Base-by-base conservation (phyloP, 805 yeast species). In the Kazachstania taianensis region DNA sequence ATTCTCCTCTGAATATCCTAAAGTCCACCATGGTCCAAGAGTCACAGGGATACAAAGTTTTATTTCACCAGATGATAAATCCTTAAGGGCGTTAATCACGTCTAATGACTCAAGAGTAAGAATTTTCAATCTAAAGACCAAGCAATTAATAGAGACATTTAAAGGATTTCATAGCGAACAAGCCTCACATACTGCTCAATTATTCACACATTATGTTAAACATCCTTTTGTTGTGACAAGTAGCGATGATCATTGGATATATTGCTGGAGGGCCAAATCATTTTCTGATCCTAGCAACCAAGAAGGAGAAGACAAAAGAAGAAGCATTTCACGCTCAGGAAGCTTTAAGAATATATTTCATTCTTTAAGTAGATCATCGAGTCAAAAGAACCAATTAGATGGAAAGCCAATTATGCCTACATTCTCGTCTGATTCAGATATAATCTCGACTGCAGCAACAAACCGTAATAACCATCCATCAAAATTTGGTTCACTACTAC, bases 201-300 rank as follows among this genome's bases (percentile, higher is more conserved):
- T 52, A 12, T 37, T 28, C 7, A 29, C 13, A 7, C 32, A 17
- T 28, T 13, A 27, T 8, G 15, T 33, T 10, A 38, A 35, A 18
- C 40, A 42, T 20, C 47, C 48, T 4, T 30, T 41, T 10, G 75
- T 72, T 47, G 66, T 86, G 5, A 68, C 81, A 5, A 94, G 94
- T 0, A 81, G 94, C 7, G 96, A 87, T 54, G 89, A 87, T 58
- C 83, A 81, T 45, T 76, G 86, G 76, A 73, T 82, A 8, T 86
- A 86, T 52, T 60, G 84, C 5, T 87, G 97, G 97, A 69, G 69
- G 36, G 56, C 68, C n/a, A 60, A 55, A 28, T 55, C 54, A 4
- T 54, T 43, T n/a, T 20, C 12, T 13, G 31, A 17, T 10, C 9
- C 20, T 5, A 13, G 12, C 5, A 23, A 25, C 12, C 10, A 13